Base-by-base conservation (phyloP, 805 yeast genomes). In the Candida insectalens region DNA sequence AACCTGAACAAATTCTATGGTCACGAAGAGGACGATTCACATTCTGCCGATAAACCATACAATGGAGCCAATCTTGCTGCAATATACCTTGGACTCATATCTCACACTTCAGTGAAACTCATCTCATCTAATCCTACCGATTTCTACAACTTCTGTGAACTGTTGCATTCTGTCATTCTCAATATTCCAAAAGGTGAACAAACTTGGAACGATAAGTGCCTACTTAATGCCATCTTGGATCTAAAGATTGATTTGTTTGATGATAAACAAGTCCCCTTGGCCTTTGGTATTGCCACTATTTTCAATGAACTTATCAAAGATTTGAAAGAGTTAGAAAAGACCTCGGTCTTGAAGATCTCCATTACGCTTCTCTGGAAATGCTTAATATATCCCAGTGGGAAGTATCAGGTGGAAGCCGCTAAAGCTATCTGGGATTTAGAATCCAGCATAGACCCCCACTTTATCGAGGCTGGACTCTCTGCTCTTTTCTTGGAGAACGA, bases 381-480 rank as follows among this genome's bases (percentile, higher is more conserved):
- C 29, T 49, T 83, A 33, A 46, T 59, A 23, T 65, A 67, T 7
- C 61, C 68, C 0, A 56, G 65, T n/a, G 74, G 76, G 3, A 57
- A 59, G 30, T 63, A 67, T 36, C 94, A 84, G 47, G 77, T 80
- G 1, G 94, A 83, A 45, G 67, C 81, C 0, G 83, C 81, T 1
- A 72, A 69, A 34, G 62, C 72, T 16, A 62, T 88, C 2, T 78
- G 83, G 63, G 62, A 66, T 5, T 55, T 89, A 33, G 77, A 74
- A 26, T 53, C 67, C n/a, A 58, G 66, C 14, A 63, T 70, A 18
- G 72, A 73, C 10, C 47, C 67, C 2, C 57, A 69, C 30, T 68
- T 71, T 39, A 67, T 87, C 18, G 94, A 87, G 45, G 89, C 94
- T 1, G 81, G 84, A 0, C 41, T 88, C 3, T 61, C 83, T 0